Evolutionary conservation across 139 green algal genomes (phyloP).

Genomic region (Spirogloea muscicola): DNA sequence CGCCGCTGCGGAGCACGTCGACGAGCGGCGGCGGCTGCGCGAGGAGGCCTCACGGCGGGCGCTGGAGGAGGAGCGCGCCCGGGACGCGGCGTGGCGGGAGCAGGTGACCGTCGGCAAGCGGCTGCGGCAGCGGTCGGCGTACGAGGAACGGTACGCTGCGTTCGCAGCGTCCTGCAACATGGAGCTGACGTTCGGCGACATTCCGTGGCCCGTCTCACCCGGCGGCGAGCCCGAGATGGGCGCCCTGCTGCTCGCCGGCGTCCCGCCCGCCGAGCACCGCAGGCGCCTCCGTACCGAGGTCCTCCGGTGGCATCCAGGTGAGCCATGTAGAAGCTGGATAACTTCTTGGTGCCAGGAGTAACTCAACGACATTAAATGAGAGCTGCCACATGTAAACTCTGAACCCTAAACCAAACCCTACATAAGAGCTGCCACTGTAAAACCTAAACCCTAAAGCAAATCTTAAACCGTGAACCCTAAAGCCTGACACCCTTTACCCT

Average conservation of each 20-base stretch:
- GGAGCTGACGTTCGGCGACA: constrained; percentile 1
- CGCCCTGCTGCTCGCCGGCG: constrained; percentile 11
- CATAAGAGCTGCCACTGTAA: too few relatives aligned
- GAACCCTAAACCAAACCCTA: too few relatives aligned
- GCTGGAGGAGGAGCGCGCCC: too few relatives aligned
- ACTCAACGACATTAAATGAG: too few relatives aligned
- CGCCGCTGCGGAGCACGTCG: too few relatives aligned
- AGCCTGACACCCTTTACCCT: too few relatives aligned
- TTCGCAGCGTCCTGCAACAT: constrained; percentile 28
- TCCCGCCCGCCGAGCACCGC: constrained; percentile 4
- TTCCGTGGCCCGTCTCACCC: constrained; percentile 52
- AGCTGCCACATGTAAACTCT: too few relatives aligned
- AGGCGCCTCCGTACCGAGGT: constrained; percentile 20
- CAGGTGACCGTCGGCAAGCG: constrained; percentile 12
- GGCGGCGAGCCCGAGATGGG: constrained; percentile 23
- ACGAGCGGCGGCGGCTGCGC: too few relatives aligned
- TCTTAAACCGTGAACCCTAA: too few relatives aligned
- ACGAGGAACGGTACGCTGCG: constrained; percentile 6
- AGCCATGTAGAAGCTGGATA: constrained; percentile 47
- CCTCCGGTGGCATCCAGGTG: constrained; percentile 44
- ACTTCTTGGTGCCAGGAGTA: background rate
- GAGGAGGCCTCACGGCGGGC: too few relatives aligned
- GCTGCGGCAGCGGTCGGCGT: background rate
- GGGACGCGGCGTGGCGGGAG: constrained; percentile 12
- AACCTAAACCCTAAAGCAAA: too few relatives aligned